phyloP scores from a whole-genome alignment of 805 yeast genomes.

The Lipomyces yamanashiensis region DNA sequence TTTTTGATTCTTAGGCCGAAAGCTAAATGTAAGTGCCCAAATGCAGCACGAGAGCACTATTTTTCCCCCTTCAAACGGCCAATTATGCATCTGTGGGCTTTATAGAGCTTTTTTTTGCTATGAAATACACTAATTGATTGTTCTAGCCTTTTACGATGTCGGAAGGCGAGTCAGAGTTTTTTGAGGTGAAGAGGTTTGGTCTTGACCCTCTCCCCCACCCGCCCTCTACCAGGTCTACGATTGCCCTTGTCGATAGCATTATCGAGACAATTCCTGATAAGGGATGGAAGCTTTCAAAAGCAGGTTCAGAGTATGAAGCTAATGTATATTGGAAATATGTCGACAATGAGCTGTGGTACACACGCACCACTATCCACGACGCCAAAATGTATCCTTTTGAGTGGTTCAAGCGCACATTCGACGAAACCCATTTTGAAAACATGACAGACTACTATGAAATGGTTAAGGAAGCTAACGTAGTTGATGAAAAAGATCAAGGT shows the following conservation, averaged over 20 bases:
- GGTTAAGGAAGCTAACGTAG: slow-evolving; percentile 10
- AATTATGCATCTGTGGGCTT: too few species aligned
- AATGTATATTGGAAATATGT: slow-evolving; percentile 20
- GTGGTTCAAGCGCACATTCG: slow-evolving; percentile 28
- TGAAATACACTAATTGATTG: not conserved
- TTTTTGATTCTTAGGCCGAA: too few species aligned
- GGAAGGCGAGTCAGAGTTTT: not conserved
- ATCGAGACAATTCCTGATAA: slow-evolving; percentile 11
- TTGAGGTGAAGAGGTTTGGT: slow-evolving; percentile 17
- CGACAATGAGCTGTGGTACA: slow-evolving; percentile 29
- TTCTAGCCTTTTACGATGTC: too few species aligned
- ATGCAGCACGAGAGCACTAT: too few species aligned
- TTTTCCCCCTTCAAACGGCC: too few species aligned
- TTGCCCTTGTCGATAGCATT: slow-evolving; percentile 15
- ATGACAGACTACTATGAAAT: slow-evolving; percentile 28
- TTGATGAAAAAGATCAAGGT: not conserved
- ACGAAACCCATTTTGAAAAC: slow-evolving; percentile 21
- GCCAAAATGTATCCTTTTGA: slow-evolving; percentile 18
- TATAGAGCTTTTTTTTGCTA: too few species aligned
- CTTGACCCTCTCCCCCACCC: slow-evolving; percentile 22
- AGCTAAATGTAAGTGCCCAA: too few species aligned
- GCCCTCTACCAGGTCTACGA: slow-evolving; percentile 21
- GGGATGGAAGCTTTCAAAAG: slow-evolving; percentile 18
- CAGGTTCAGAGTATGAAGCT: slow-evolving; percentile 5
- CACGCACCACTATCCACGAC: slow-evolving; percentile 23